Base-by-base conservation (phyloP, 495 filamentous ascomycete species). In the Lepraria neglecta region DNA sequence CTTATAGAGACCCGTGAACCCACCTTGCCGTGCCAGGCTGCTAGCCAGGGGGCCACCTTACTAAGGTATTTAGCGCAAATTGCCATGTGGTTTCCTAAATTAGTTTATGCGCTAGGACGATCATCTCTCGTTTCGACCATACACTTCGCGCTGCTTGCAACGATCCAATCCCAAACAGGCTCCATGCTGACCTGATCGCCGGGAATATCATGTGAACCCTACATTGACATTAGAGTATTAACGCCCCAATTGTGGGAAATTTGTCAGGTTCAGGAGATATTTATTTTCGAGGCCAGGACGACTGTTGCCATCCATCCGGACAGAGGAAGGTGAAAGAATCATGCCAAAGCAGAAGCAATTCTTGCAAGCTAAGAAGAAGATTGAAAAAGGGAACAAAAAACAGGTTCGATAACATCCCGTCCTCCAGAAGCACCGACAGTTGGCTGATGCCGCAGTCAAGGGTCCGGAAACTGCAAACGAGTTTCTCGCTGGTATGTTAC, bases 381-480 rank as follows among this genome's bases (percentile, higher is more conserved):
- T 65, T 30, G 73, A 66, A 42, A 66, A 65, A 19, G 72, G 67
- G 65, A 63, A 73, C 38, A 46, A 21, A 40, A 40, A n/a, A 27
- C 38, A 56, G 59, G 59, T 61, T 43, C 38, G 54, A 38, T 38
- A 12, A 2, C 51, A 38, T 54, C 33, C 56, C 48, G 35, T 28
- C 30, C 42, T 31, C 35, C 33, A 38, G 11, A 31, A 14, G 19
- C 17, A 19, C n/a, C 6, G 3, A 65, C 27, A 52, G 4, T 52
- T n/a, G 58, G 57, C 62, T 58, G 33, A 65, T 59, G 42, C 21
- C 58, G 24, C 48, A 55, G 57, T 53, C 58, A 65, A 85, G 78
- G 73, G 65, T 4, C 83, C 82, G 9, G 74, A 80, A 60, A 80
- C 81, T 3, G 82, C 82, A 52, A 82, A 86, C 76, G 83, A 87